These are phyloP conservation scores for Boeremia exigua DNA, from an alignment of 2,329 filamentous ascomycete genomes.

Conservation along the genomic window DNA sequence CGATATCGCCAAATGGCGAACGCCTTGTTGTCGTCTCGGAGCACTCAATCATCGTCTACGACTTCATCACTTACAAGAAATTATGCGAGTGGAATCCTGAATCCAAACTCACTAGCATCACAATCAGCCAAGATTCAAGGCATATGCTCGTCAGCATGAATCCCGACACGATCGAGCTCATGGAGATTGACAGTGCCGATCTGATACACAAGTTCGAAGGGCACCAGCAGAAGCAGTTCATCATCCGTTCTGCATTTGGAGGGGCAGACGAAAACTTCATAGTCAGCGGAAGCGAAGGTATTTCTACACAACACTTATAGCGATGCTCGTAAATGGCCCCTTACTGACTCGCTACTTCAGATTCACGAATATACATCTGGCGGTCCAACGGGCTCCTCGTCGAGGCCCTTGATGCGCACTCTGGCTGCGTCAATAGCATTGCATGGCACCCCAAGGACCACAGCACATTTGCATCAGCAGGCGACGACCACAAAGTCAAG, in stretches of 20 bases:
- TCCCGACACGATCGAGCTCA: slow-evolving; percentile 76
- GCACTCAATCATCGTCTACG: slow-evolving; percentile 78
- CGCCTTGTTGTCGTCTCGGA: slow-evolving; percentile 80
- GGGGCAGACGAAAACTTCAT: slow-evolving; percentile 93
- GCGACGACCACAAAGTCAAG: slow-evolving; percentile 83
- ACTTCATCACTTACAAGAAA: slow-evolving; percentile 75
- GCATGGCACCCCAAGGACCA: slow-evolving; percentile 87
- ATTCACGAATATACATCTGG: slow-evolving; percentile 83
- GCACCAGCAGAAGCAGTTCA: slow-evolving; percentile 74
- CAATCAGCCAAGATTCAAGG: slow-evolving; percentile 80
- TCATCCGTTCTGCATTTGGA: slow-evolving; percentile 85
- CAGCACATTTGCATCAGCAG: slow-evolving; percentile 86
- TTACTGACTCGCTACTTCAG: slow-evolving; percentile 44
- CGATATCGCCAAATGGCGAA: slow-evolving; percentile 79
- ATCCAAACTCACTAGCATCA: slow-evolving; percentile 77
- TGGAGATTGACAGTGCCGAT: slow-evolving; percentile 76
- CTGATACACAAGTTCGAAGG: slow-evolving; percentile 78
- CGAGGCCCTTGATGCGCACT: slow-evolving; percentile 77
- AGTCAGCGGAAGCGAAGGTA: slow-evolving; percentile 88
- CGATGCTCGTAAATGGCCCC: background rate
- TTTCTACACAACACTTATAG: slow-evolving; percentile 22
- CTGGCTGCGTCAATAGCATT: slow-evolving; percentile 82
- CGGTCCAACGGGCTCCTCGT: slow-evolving; percentile 81
- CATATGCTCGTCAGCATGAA: slow-evolving; percentile 83
- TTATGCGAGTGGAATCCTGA: slow-evolving; percentile 76